Conservation (phyloP, 495 filamentous ascomycete species). For the Entonaema liquescens region DNA sequence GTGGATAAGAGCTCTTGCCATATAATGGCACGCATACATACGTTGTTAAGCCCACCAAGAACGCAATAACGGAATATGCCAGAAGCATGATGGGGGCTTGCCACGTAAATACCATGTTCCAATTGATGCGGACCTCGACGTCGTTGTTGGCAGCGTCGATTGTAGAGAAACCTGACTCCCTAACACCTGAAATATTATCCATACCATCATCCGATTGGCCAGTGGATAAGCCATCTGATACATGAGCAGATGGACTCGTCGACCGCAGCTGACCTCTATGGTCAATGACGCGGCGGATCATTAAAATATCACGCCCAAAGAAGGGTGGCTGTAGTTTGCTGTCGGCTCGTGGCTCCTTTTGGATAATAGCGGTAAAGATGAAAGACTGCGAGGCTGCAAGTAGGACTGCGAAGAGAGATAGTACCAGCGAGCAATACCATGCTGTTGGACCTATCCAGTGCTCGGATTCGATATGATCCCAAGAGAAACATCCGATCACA, state of each 20-base stretch:
- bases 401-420: neutral
- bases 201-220: neutral
- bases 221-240: neutral
- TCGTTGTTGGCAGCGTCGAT: neutral
- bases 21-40: neutral
- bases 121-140: neutral
- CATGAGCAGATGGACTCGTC: neutral
- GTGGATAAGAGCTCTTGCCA: neutral
- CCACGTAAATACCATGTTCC: neutral
- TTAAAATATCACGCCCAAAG: neutral
- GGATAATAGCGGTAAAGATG: neutral
- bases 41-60: neutral
- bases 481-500: neutral
- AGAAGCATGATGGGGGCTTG: neutral
- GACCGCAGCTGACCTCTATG: neutral
- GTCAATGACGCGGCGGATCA: neutral
- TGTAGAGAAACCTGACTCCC: neutral
- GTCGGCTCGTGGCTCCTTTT: neutral
- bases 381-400: neutral
- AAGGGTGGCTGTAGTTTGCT: neutral
- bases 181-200: neutral
- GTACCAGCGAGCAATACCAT: neutral
- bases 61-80: neutral
- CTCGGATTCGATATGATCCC: neutral
- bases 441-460: neutral